Evolutionary conservation across 495 filamentous ascomycete species (phyloP).

Genomic region (Penicillium mononematosum): DNA sequence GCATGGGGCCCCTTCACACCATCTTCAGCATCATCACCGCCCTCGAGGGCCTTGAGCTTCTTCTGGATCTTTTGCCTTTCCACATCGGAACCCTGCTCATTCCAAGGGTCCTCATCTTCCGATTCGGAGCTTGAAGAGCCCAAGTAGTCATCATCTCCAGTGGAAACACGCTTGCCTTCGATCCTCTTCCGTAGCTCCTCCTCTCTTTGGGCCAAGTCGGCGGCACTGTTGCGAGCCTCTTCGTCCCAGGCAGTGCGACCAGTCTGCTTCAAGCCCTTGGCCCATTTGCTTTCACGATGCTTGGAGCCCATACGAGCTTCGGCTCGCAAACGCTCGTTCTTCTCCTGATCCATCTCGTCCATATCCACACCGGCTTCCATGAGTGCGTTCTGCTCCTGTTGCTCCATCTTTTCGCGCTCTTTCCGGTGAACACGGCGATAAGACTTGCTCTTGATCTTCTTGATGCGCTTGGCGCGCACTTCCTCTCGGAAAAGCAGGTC

Average conservation of each 20-base stretch:
- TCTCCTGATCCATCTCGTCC: constrained; percentile 76
- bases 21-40: constrained; percentile 32
- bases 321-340: constrained; percentile 74
- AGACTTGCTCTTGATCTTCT: constrained; percentile 96
- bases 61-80: constrained; percentile 52
- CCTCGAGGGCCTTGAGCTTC: constrained; percentile 60
- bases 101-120: constrained; percentile 57
- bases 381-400: constrained; percentile 68
- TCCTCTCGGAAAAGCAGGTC: constrained; percentile 92
- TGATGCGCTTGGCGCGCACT: constrained; percentile 82
- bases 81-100: constrained; percentile 54
- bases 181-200: constrained; percentile 84
- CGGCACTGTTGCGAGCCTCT: constrained; percentile 70
- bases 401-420: constrained; percentile 69
- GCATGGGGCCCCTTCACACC: constrained; percentile 43
- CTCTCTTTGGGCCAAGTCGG: constrained; percentile 78
- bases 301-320: constrained; percentile 85
- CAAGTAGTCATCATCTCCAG: constrained; percentile 49
- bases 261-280: constrained; percentile 79
- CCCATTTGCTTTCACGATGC: constrained; percentile 92
- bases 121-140: constrained; percentile 52
- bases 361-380: constrained; percentile 64
- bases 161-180: constrained; percentile 66
- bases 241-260: constrained; percentile 81
- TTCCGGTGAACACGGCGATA: constrained; percentile 90